Evolutionary conservation across 495 filamentous ascomycete species (phyloP).

Genomic region (Xylaria castorea): DNA sequence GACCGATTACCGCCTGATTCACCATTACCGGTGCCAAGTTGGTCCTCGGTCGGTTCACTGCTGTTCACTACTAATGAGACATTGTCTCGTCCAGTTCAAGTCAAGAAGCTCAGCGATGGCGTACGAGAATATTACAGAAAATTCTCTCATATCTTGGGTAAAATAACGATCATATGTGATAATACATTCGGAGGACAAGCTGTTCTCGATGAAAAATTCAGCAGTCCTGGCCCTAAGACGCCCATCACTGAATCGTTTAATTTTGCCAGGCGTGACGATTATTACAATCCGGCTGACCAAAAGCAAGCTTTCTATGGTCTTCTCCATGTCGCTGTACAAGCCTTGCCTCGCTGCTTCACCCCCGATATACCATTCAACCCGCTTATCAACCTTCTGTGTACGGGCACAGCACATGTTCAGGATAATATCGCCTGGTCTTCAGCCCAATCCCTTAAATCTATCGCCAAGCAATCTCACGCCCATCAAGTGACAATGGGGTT

Average conservation of each 20-base stretch:
- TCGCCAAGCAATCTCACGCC: conserved; percentile 90
- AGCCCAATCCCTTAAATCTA: conserved; percentile 90
- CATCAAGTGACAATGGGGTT: conserved; percentile 98
- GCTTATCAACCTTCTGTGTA: conserved; percentile 93
- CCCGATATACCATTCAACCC: conserved; percentile 91
- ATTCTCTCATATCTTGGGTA: conserved; percentile 94
- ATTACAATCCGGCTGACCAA: conserved; percentile 74
- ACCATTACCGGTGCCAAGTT: conserved; percentile 55
- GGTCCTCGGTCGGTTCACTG: conserved; percentile 39
- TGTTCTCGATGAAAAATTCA: conserved; percentile 92
- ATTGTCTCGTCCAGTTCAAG: conserved; percentile 76
- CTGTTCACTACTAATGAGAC: conserved; percentile 56
- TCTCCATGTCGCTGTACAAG: conserved; percentile 93
- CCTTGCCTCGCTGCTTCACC: conserved; percentile 89
- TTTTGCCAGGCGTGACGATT: conserved; percentile 82
- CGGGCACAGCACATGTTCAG: conserved; percentile 94
- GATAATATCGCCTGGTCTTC: conserved; percentile 91
- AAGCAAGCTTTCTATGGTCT: conserved; percentile 96
- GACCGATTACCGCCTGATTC: conserved; percentile 59
- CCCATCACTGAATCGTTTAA: conserved; percentile 94
- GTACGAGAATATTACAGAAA: conserved; percentile 82
- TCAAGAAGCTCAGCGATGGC: conserved; percentile 72
- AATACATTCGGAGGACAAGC: conserved; percentile 97
- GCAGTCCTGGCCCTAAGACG: conserved; percentile 83
- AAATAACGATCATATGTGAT: conserved; percentile 94